Base-by-base conservation (phyloP, 345 rosid species). In the Salix caprea region DNA sequence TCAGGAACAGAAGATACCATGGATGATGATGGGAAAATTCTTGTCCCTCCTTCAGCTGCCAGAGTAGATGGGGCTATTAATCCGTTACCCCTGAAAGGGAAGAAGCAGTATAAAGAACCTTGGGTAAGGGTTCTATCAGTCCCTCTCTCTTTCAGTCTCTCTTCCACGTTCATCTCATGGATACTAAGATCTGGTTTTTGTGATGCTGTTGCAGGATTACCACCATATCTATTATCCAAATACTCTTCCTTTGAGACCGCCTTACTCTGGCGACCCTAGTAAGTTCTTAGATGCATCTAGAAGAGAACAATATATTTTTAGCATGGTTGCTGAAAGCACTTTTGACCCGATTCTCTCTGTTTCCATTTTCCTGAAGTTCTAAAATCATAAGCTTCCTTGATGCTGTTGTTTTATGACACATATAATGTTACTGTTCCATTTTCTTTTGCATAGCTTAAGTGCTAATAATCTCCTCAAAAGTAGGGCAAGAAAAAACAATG, bases 221-320 rank as follows among this genome's bases (percentile, higher is more conserved):
- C 23, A 74, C 23, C 54, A 40, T 60, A 60, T 69, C 18, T 64
- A 64, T 39, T 81, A 81, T 69, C 84, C 81, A 7, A 77, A 60
- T 18, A 69, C 72, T 48, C 84, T 81, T 40, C 84, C 84, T 40
- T 54, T 68, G 67, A 81, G 81, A 66, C 37, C 66, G 76, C 78
- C 84, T 62, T 69, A 77, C 40, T 69, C 81, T 64, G 81, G 84
- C n/a, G 78, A 81, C 56, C 81, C 84, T 23, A 78, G 81, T 77
- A 64, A 42, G 48, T 19, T 70, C 30, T 14, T 21, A 19, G 42
- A 39, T 54, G 34, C 52, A 11, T 58, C 15, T 77, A 8, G 71
- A 40, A 15, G n/a, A 15, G 26, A 14, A 8, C n/a, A 40, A 5
- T 18, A 24, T 34, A 36, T 37, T 7, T 36, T 56, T 21, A 23